Percentiles rank a stretch among this genome's conserved stretches.
Evolutionary conservation across 139 green algal genomes (phyloP).

Genomic region (Nannochloris sp.): DNA sequence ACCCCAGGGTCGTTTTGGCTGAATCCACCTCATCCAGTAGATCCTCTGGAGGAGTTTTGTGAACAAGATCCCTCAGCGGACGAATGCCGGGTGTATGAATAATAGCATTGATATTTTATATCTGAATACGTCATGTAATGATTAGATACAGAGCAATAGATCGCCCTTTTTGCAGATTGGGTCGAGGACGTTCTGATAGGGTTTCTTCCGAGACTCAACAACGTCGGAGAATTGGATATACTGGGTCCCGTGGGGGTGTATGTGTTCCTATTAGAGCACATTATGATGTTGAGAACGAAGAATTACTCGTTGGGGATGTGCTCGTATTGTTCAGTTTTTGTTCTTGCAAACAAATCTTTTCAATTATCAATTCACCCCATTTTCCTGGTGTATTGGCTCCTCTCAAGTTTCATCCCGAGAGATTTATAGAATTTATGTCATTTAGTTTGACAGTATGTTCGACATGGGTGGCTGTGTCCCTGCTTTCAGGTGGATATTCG

Average conservation of each 20-base stretch:
- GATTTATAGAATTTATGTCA: constrained; percentile 53
- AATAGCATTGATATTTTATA: too few relatives aligned
- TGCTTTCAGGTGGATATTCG: constrained; percentile 35
- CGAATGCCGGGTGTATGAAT: not conserved
- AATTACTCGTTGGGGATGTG: constrained; percentile 6
- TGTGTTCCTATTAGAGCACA: too few relatives aligned
- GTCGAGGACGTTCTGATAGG: too few relatives aligned
- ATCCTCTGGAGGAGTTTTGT: not conserved
- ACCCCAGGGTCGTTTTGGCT: constrained; percentile 44
- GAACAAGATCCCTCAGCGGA: not conserved
- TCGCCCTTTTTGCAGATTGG: too few relatives aligned
- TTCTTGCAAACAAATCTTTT: constrained; percentile 7
- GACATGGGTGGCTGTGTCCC: constrained; percentile 36
- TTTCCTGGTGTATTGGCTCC: constrained; percentile 45
- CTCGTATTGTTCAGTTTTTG: not conserved
- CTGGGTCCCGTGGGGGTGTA: too few relatives aligned
- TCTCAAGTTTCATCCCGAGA: constrained; percentile 42
- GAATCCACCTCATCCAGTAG: constrained; percentile 35
- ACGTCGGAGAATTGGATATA: too few relatives aligned
- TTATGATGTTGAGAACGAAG: constrained; percentile 3
- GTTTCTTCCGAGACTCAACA: too few relatives aligned
- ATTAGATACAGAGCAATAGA: too few relatives aligned
- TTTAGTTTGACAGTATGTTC: constrained; percentile 44
- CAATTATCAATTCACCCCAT: not conserved
- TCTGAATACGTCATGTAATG: too few relatives aligned